phyloP scores from a whole-genome alignment of 306 rosid genomes.

The Parietaria judaica region DNA sequence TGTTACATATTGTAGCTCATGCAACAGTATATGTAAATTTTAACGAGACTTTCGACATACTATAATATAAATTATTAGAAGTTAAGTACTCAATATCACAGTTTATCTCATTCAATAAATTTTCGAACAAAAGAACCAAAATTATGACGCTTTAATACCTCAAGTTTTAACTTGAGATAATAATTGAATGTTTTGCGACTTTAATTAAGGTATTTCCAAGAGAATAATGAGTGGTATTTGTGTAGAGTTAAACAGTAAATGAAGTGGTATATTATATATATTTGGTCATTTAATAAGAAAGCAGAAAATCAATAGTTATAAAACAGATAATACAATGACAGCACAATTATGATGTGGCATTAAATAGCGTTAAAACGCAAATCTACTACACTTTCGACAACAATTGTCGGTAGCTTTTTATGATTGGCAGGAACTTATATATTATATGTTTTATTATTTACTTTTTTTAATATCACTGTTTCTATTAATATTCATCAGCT shows the following conservation, averaged over 20 bases:
- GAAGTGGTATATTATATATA: neutral
- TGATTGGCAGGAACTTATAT: constrained; percentile 9
- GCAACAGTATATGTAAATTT: no score
- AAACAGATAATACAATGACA: neutral
- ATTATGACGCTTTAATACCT: no score
- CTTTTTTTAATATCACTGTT: neutral
- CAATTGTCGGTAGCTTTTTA: constrained; percentile 17
- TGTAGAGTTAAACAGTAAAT: neutral
- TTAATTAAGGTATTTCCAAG: neutral
- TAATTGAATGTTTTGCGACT: neutral
- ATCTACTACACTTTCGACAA: constrained; percentile 12
- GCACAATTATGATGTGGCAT: constrained; percentile 11
- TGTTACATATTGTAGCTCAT: no score
- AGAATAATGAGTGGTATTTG: neutral
- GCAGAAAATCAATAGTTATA: neutral
- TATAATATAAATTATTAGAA: no score
- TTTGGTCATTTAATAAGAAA: neutral
- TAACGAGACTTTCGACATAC: no score
- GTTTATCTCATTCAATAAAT: no score
- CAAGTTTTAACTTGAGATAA: neutral
- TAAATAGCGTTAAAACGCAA: constrained; percentile 6
- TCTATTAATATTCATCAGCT: neutral
- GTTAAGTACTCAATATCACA: no score
- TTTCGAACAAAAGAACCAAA: no score
- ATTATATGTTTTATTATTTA: neutral